Conservation (phyloP, 2,329 filamentous ascomycete genomes). For the Epichloe aotearoae region DNA sequence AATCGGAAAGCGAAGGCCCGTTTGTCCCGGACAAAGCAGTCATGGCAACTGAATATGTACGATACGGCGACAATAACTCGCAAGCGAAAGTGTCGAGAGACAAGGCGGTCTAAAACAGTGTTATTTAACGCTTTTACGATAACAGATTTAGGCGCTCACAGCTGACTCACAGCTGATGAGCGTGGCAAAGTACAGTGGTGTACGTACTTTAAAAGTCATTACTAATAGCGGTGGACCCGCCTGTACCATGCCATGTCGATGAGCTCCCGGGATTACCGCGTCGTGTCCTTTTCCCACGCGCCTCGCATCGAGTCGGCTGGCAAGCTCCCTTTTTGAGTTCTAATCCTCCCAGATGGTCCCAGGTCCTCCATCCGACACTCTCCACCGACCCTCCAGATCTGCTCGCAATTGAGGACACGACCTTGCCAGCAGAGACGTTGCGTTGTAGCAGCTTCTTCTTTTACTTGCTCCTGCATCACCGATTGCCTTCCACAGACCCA, state of each 20-base stretch:
- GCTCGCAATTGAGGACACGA: neutral
- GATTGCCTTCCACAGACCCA: neutral
- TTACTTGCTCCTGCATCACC: neutral
- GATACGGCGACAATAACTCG: neutral
- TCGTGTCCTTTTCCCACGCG: constrained; percentile 7
- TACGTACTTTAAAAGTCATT: too few species aligned
- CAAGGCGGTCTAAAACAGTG: too few species aligned
- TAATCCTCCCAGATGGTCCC: too few species aligned
- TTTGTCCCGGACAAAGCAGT: neutral
- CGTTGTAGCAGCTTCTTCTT: neutral
- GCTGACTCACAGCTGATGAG: too few species aligned
- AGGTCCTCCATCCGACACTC: neutral
- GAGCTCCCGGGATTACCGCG: constrained; percentile 1
- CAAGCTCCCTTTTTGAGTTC: constrained; percentile 1
- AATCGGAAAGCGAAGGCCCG: neutral
- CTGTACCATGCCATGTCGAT: neutral
- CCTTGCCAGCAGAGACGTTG: neutral
- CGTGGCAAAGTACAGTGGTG: too few species aligned
- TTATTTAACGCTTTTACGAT: too few species aligned
- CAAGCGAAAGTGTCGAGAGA: neutral
- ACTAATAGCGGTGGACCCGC: too few species aligned
- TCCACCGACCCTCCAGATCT: neutral
- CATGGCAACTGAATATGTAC: neutral
- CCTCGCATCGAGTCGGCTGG: neutral
- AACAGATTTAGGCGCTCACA: too few species aligned